Evolutionary conservation across 2,329 filamentous ascomycete species (phyloP), one percentile per base, ranked within the genome.

Genomic region (Coleophoma eucalyptorum): DNA sequence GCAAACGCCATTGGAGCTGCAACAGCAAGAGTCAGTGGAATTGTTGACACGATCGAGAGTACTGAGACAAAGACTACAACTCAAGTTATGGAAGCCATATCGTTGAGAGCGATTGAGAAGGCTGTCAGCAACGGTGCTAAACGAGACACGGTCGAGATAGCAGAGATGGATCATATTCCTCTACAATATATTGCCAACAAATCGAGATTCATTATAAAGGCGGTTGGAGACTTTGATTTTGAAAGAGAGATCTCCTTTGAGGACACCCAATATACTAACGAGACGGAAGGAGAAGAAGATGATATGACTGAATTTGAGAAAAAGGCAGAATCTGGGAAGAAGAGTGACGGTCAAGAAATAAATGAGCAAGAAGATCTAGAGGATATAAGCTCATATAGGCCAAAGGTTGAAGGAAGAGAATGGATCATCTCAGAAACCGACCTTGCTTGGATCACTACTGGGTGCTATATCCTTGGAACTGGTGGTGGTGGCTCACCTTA

Each of bases 1-100:
- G 79, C 79, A 3, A 83, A 83, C 58, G 79, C 80, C 0, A 75
- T 83, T 2, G 80, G 80, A 3, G 79, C 80, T 1, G 80, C 80
- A 50, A 70, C 67, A 18, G 71, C 69, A 12, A 37, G 50, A 26
- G 51, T 59, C 4, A 56, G 51, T 84, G 57, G 51, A 2, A 48
- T 52, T 4, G 34, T 57, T 48, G 56, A 58, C 50, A 57, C 52
- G 2, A 53, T 58, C 34, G 49, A 53, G 38, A 51, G 45, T 41
- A 53, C 55, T 3, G 56, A 52, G 10, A 18, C 32, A 13, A 53
- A 51, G 32, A 51, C 43, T 34, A 10, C 49, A n/a, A 18, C 16
- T 11, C 34, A 55, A 12, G 50, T 55, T 1, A 48, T 57, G 48
- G 38, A 54, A 34, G 47, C 48, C 12, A 45, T 51, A 4, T 49